Evolutionary conservation across 768 basidiomycete genomes (phyloP), one percentile per base, ranked within the genome.

Genomic region (Krasilnikovozyma curviuscula): DNA sequence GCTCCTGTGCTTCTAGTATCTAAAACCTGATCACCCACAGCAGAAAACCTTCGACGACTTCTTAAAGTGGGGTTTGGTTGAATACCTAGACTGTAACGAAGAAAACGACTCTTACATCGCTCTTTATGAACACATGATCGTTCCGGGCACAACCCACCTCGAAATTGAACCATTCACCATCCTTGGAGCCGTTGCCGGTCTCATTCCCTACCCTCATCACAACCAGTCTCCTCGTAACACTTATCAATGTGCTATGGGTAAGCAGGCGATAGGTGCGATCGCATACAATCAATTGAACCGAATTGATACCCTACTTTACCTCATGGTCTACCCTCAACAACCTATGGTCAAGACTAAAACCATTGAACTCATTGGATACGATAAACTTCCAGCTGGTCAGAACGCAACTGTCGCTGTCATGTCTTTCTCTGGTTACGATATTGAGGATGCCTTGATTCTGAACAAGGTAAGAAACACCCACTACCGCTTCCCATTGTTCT

Each of bases 321-420:
- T 98, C 43, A 81, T 84, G 30, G 88, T 95, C 9, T 98, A 98
- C 58, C 93, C 93, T 21, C 93, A 98, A 61, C 85, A 95, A 58
- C 93, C 93, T 3, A 93, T 98, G 91, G 89, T 95, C 52, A 95
- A 97, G 66, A 93, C 93, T 6, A 89, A 88, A 65, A 93, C 93
- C 2, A 98, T 97, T 48, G 93, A 98, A 63, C 67, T 98, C 45
- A 75, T 95, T 48, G 91, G 89, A 2, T 98, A 97, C 62, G 89
- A 98, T 65, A 79, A 80, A 52, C 73, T 98, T 5, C 93, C 93
- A 5, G 93, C 93, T 5, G 93, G 93, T 13, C 89, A 98, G 65
- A 98, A 98, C 62, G 93, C 93, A 10, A 95, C 79, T 0, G 85
- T 98, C 38, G 93, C 93, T 10, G 88, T 97, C 56, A 98, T 98